These are phyloP conservation scores for Crithidia expoeki DNA, from an alignment of 208 protist species.

Conservation along the genomic window DNA sequence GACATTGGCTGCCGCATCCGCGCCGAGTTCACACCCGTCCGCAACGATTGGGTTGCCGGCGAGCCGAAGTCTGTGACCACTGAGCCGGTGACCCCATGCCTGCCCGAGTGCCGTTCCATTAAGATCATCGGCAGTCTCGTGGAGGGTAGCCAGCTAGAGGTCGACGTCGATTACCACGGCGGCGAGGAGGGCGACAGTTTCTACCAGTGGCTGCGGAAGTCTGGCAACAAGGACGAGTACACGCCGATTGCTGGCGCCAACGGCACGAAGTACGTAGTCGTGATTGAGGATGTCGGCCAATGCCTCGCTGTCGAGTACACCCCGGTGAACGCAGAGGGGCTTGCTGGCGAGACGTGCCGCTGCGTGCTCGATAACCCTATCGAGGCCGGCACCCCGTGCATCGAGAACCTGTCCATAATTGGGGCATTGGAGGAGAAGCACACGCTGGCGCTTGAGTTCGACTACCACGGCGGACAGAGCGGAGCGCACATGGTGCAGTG, in stretches of 20 bases:
- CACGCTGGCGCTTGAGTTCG: slow-evolving; percentile 76
- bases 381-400: slow-evolving; percentile 63
- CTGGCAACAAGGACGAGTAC: slow-evolving; percentile 60
- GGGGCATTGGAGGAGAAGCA: slow-evolving; percentile 77
- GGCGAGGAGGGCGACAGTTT: slow-evolving; percentile 88
- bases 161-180: slow-evolving; percentile 84
- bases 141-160: slow-evolving; percentile 83
- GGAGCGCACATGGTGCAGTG: slow-evolving; percentile 88
- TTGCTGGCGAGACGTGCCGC: slow-evolving; percentile 89
- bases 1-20: slow-evolving; percentile 88
- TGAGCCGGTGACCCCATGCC: slow-evolving; percentile 60
- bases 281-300: slow-evolving; percentile 86
- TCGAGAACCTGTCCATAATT: slow-evolving; percentile 66
- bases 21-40: slow-evolving; percentile 87
- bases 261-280: slow-evolving; percentile 73
- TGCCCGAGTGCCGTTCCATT: slow-evolving; percentile 88
- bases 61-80: slow-evolving; percentile 78
- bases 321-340: slow-evolving; percentile 80
- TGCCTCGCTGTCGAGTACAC: slow-evolving; percentile 92
- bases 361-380: slow-evolving; percentile 90
- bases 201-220: slow-evolving; percentile 92
- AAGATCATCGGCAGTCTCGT: slow-evolving; percentile 90
- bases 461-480: slow-evolving; percentile 83
- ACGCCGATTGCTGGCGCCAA: slow-evolving; percentile 84
- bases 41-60: slow-evolving; percentile 89